Evolutionary conservation across 2,329 filamentous ascomycete genomes (phyloP).

Genomic region (Diaporthe sp.): DNA sequence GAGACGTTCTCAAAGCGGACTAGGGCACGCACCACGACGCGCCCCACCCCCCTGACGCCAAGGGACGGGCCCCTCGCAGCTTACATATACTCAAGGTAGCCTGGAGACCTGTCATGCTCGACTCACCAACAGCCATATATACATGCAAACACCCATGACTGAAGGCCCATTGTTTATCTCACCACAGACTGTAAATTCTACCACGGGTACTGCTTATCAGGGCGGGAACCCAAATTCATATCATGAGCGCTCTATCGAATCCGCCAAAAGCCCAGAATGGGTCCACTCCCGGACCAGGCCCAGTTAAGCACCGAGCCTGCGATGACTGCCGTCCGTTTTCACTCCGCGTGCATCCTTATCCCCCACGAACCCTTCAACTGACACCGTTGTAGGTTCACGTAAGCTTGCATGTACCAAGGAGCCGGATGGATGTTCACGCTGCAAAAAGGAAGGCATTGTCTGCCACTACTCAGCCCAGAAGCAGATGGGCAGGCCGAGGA

Average conservation of each 20-base stretch:
- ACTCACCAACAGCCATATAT: neutral
- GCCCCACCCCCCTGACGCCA: neutral
- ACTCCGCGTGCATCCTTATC: neutral
- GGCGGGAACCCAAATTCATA: neutral
- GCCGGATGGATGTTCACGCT: constrained; percentile 70
- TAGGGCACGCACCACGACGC: neutral
- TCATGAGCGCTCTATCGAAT: constrained; percentile 10
- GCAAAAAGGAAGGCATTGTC: constrained; percentile 67
- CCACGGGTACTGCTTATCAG: neutral
- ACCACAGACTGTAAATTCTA: neutral
- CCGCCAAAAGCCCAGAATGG: constrained; percentile 2
- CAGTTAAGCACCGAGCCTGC: constrained; percentile 71
- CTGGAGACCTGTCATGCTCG: neutral
- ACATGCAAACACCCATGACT: neutral
- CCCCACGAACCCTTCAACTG: constrained; percentile 47
- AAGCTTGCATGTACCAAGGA: constrained; percentile 78
- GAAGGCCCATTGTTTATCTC: neutral
- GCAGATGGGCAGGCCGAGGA: constrained; percentile 75
- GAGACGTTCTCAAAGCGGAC: neutral
- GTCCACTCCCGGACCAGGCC: neutral
- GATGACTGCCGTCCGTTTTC: constrained; percentile 74
- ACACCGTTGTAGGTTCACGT: constrained; percentile 62
- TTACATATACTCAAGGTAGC: constrained; percentile 10
- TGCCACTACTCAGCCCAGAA: constrained; percentile 77
- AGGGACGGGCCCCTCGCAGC: neutral